Conservation (phyloP, 768 basidiomycete genomes). For the Termitomyces sp. region DNA sequence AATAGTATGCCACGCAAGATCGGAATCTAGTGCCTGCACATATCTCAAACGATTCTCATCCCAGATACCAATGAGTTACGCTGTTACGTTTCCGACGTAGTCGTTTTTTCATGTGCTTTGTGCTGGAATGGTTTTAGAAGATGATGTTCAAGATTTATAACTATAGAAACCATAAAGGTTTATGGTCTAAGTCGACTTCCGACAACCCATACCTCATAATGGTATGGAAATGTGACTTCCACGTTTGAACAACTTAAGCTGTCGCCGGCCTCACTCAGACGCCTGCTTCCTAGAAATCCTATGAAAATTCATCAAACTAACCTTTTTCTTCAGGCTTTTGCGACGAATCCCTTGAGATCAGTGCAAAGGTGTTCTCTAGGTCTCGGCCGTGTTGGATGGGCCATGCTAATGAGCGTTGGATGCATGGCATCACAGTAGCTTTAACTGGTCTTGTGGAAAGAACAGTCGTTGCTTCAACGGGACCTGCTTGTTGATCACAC, state of each 20-base stretch:
- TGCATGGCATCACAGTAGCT: neutral
- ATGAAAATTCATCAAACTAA: neutral
- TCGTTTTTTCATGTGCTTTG: neutral
- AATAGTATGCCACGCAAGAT: constrained; percentile 27
- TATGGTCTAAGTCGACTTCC: neutral
- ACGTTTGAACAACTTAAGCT: neutral
- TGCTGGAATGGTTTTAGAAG: constrained; percentile 1
- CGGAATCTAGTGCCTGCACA: constrained; percentile 29
- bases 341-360: neutral
- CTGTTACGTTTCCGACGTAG: neutral
- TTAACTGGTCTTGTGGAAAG: neutral
- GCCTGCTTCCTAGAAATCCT: neutral
- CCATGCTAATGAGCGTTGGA: neutral
- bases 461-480: neutral
- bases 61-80: constrained; percentile 34
- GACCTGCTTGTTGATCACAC: neutral
- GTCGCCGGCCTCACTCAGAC: neutral
- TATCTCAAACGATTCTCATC: constrained; percentile 32
- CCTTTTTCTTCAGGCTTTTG: neutral
- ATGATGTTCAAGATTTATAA: neutral
- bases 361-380: neutral
- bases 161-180: neutral
- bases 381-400: too few species aligned
- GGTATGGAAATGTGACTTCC: neutral
- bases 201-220: neutral